These are phyloP conservation scores for Pythium sukuiense DNA, from an alignment of 352 stramenopile genomes.

Conservation along the genomic window DNA sequence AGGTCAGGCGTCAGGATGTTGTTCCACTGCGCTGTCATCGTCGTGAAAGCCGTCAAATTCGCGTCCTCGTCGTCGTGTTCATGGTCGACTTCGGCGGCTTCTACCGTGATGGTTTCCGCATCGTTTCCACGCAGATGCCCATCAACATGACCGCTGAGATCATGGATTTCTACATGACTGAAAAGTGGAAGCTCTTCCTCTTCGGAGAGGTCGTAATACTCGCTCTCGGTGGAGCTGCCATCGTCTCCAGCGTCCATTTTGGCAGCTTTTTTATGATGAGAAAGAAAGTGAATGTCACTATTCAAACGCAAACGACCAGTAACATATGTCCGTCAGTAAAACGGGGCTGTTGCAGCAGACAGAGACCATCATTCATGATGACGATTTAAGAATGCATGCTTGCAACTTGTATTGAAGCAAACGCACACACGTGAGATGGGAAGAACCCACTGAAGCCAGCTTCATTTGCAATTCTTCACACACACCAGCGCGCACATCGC, in stretches of 20 bases:
- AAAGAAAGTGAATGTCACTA: not conserved
- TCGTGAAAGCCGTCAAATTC: not conserved
- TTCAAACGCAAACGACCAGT: not conserved
- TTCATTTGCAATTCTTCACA: not conserved
- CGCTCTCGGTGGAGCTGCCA: constrained; percentile 19
- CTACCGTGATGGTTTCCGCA: not conserved
- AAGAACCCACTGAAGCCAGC: too few species aligned
- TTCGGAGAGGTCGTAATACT: constrained; percentile 15
- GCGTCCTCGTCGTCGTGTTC: not conserved
- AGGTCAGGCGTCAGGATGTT: constrained; percentile 13
- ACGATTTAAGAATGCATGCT: not conserved
- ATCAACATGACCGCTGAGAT: not conserved
- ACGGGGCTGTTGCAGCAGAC: not conserved
- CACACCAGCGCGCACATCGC: not conserved
- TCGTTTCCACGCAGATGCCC: not conserved
- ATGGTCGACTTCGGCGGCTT: not conserved
- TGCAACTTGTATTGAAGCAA: not conserved
- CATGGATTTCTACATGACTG: not conserved
- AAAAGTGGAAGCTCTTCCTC: not conserved
- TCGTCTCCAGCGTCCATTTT: constrained; percentile 1
- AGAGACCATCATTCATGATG: not conserved
- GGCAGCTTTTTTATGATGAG: not conserved
- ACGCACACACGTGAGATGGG: not conserved
- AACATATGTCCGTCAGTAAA: not conserved
- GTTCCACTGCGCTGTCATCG: constrained; percentile 6